Evolutionary conservation across 495 filamentous ascomycete genomes (phyloP).

Genomic region (Neurospora intermedia): DNA sequence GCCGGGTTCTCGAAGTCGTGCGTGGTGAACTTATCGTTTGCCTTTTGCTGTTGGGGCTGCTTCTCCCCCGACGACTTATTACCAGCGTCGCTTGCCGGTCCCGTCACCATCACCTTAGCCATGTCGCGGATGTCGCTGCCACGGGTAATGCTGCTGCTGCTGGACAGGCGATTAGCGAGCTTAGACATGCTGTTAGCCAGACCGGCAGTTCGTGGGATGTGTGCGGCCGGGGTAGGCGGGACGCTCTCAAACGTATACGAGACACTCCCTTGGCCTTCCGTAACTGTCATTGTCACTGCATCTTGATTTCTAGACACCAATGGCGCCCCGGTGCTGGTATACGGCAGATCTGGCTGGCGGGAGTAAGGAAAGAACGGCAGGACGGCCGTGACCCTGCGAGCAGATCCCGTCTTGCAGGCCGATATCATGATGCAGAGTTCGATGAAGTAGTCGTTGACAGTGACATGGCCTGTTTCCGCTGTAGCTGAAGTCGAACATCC

Average conservation of each 20-base stretch:
- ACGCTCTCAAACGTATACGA: conserved; percentile 91
- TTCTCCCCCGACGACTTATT: neutral
- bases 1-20: conserved; percentile 49
- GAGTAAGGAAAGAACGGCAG: conserved; percentile 95
- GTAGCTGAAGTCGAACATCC: neutral
- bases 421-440: conserved; percentile 95
- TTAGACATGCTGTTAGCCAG: conserved; percentile 54
- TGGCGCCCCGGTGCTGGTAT: conserved; percentile 88
- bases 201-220: conserved; percentile 49
- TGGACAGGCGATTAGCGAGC: conserved; percentile 41
- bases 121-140: neutral
- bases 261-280: conserved; percentile 40
- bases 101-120: neutral
- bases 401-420: conserved; percentile 93
- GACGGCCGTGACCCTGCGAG: conserved; percentile 82
- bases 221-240: conserved; percentile 70
- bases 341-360: conserved; percentile 87
- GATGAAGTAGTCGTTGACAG: conserved; percentile 91
- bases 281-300: conserved; percentile 40
- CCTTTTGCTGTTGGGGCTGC: conserved; percentile 27
- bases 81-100: neutral
- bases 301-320: conserved; percentile 23
- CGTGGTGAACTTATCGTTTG: conserved; percentile 35
- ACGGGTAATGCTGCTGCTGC: conserved; percentile 37
- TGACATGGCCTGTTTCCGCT: conserved; percentile 32